Base-by-base conservation (phyloP, 176 grass and related monocot genomes). In the Bromus sterilis region DNA sequence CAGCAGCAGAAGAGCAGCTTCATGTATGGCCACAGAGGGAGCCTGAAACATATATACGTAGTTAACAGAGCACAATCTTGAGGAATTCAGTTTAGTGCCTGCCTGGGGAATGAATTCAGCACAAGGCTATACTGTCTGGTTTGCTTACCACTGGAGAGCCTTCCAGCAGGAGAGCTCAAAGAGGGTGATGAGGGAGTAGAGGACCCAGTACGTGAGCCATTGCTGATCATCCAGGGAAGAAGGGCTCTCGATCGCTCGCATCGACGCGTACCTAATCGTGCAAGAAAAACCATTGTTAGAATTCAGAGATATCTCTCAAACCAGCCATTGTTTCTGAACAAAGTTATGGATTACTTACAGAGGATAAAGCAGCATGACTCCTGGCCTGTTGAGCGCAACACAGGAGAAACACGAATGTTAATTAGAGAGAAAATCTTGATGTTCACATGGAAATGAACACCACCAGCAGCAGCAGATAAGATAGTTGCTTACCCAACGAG, bases 201-300 rank as follows among this genome's bases (percentile, higher is more conserved):
- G 31, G n/a, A 85, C 75, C 96, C 96, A 99, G 78, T 99, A 99
- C 29, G 96, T 95, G 34, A 99, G 93, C 96, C 96, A 99, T 64
- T 99, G 96, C 87, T 99, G 96, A 75, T 99, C 96, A 76, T 99
- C 96, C 59, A 99, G 49, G 39, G 77, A 6, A 60, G 96, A 93
- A 68, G 96, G 93, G 79, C 89, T 93, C 87, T 99, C 96, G 37
- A 99, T 99, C n/a, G 96, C 96, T 11, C 93, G 96, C 86, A 91
- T 89, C 1, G 96, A 95, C 6, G 96, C 91, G 20, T 95, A 99
- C 26, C 96, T 99, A 53, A 75, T 83, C n/a, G 25, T 66, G 29
- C 26, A 28, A 18, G 23, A 36, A 44, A 86, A 66, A n/a, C 12
- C 11, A 7, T 30, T 30, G n/a, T 61, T 25, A 80, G 11, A 32